phyloP scores from a whole-genome alignment of 192 early-diverging fungal genomes.

The Dispira parvispora region DNA sequence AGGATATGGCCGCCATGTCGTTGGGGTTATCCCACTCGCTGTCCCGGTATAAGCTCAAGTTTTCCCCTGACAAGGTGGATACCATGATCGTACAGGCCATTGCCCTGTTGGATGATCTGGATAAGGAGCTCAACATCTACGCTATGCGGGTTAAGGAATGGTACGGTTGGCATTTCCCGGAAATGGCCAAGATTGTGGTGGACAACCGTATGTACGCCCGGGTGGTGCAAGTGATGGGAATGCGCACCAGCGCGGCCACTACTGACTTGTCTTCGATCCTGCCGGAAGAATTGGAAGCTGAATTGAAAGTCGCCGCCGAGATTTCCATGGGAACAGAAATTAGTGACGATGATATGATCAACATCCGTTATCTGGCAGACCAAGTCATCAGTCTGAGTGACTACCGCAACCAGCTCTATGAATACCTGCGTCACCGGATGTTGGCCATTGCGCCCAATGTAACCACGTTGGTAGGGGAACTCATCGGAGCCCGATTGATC shows the following conservation, averaged over 20 bases:
- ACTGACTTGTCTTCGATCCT: slow-evolving; percentile 70
- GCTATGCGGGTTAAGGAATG: slow-evolving; percentile 97
- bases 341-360: slow-evolving; percentile 89
- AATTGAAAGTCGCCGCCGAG: slow-evolving; percentile 93
- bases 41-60: slow-evolving; percentile 99
- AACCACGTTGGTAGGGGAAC: slow-evolving; percentile 91
- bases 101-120: slow-evolving; percentile 90
- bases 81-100: slow-evolving; percentile 99
- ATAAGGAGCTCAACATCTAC: slow-evolving; percentile 99
- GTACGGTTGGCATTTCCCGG: slow-evolving; percentile 99
- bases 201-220: slow-evolving; percentile 92
- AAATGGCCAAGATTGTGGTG: slow-evolving; percentile 89
- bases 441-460: slow-evolving; percentile 73
- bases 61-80: slow-evolving; percentile 98
- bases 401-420: slow-evolving; percentile 87
- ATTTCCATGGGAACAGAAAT: slow-evolving; percentile 99
- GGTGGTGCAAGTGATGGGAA: slow-evolving; percentile 77
- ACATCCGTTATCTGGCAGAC: slow-evolving; percentile 85
- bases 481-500: slow-evolving; percentile 96
- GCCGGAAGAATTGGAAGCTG: slow-evolving; percentile 79
- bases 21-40: slow-evolving; percentile 98
- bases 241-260: slow-evolving; percentile 63
- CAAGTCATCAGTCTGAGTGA: slow-evolving; percentile 92
- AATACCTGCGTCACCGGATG: slow-evolving; percentile 98
- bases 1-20: slow-evolving; percentile 89